Evolutionary conservation across 176 grass and related monocot species (phyloP), one percentile per base, ranked within the genome.

Genomic region (Themeda triandra): DNA sequence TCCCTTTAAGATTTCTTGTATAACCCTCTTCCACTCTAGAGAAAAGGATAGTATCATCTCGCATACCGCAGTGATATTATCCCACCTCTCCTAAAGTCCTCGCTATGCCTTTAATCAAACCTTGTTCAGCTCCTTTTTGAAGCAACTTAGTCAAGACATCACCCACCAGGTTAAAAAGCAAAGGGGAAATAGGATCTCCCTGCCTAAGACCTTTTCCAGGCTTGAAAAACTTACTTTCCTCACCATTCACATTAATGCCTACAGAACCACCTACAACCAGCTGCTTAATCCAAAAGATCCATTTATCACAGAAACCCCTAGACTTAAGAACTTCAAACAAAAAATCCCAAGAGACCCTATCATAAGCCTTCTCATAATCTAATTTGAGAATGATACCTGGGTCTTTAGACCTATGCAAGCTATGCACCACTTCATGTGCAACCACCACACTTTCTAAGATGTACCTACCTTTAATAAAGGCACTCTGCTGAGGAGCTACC

Each of bases 321-420:
- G 63, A 6, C 0, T 4, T 2, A 0, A 65, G 0, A 0, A 65
- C 25, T 1, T 30, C 28, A 12, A 25, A 25, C 0, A 62, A 5
- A 5, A 62, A 25, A 0, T 62, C n/a, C 58, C 58, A 62, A 2
- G 3, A 4, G 0, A 62, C 58, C 0, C 58, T 25, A 27, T 62
- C 58, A 5, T 62, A 62, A 0, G n/a, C n/a, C 10, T 27, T 27
- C 0, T 62, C n/a, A 62, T 62, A 62, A 5, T 62, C 58, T 12
- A 27, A 3, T 13, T 62, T 62, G 0, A 13, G 0, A 1, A 62
- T 5, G 0, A 62, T 10, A 0, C 23, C 58, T 5, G 15, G 1
- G 0, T 31, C 13, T 1, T 65, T 15, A 0, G 5, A 6, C 0
- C 1, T 2, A 31, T 15, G 3, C 0, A 65, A 1, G 0, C 6